Evolutionary conservation across 202 grass and related monocot genomes (phyloP), one percentile per base, ranked within the genome.

Genomic region (Dendrocalamus latiflorus): DNA sequence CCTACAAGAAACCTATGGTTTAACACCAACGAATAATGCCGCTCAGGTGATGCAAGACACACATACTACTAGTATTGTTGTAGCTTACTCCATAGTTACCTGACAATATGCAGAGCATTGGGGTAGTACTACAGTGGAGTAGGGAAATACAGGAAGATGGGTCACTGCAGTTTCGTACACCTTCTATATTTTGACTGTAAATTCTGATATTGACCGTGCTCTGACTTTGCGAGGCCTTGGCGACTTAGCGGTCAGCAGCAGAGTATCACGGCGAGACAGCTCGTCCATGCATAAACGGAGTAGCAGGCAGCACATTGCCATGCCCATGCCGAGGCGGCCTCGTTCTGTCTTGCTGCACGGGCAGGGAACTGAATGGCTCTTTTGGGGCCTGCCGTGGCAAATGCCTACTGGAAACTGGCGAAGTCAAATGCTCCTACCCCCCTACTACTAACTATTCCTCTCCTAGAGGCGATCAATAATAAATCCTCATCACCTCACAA

Each of bases 261-360:
- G 38, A 67, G 50, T 7, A 74, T 74, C 84, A 81, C 39, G 39
- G 75, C 39, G 39, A 49, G 77, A 38, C 69, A 45, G 33, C 33
- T 15, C 3, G 2, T 5, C n/a, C n/a, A n/a, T n/a, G n/a, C n/a
- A n/a, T n/a, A n/a, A n/a, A n/a, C n/a, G n/a, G n/a, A n/a, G n/a
- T n/a, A n/a, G n/a, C n/a, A n/a, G n/a, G n/a, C n/a, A n/a, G n/a
- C n/a, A n/a, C n/a, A n/a, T n/a, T n/a, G n/a, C n/a, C n/a, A n/a
- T n/a, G n/a, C n/a, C n/a, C n/a, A n/a, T n/a, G n/a, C n/a, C n/a
- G n/a, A n/a, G n/a, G n/a, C n/a, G n/a, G n/a, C n/a, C n/a, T n/a
- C n/a, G n/a, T n/a, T n/a, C 25, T 39, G 62, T 88, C 72, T 66
- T 70, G 73, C 50, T 87, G 69, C 75, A 72, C 75, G 58, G 77